Base-by-base conservation (phyloP, 2,329 filamentous ascomycete species). In the Beauveria bassiana region DNA sequence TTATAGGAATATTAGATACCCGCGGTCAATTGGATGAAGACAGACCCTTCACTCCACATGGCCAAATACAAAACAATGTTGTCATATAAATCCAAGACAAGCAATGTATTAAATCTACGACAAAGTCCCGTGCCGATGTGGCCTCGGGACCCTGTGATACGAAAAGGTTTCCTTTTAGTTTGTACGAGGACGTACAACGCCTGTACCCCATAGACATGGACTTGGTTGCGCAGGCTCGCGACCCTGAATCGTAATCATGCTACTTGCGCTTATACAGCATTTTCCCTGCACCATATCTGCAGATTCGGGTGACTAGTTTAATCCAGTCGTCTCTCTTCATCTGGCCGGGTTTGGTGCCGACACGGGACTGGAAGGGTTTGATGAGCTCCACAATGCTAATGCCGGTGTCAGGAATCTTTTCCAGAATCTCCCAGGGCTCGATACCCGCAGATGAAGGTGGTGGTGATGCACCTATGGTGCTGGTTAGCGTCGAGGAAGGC, bases 311-410 rank as follows among this genome's bases (percentile, higher is more conserved):
- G 14, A 88, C 84, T 62, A 87, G 69, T 61, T 77, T 75, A 63
- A 88, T 81, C 79, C 85, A 88, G 28, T 84, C 79, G 40, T 74
- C 72, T 65, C 79, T 80, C 4, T 75, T 74, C 69, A 83, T 84
- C 67, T 80, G 77, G 5, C 79, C 78, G 5, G 79, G 77, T 7
- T 75, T 74, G 24, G 81, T 79, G 24, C 79, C 79, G 14, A 87
- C 74, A 26, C 85, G 80, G 28, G 73, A 73, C 24, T 78, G 72
- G 69, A 87, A 87, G 45, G 75, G 72, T 64, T 78, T 80, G 61
- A 86, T 77, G 8, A 88, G 74, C 16, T 78, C 76, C 16, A 76
- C 75, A 53, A 86, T 81, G 0, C 75, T 75, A 61, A 87, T 82
- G 31, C 85, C 85, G 2, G 80, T 73, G 3, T 76, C 72, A 7